phyloP scores from a whole-genome alignment of 352 stramenopile genomes.

The Phytopythium montanum region DNA sequence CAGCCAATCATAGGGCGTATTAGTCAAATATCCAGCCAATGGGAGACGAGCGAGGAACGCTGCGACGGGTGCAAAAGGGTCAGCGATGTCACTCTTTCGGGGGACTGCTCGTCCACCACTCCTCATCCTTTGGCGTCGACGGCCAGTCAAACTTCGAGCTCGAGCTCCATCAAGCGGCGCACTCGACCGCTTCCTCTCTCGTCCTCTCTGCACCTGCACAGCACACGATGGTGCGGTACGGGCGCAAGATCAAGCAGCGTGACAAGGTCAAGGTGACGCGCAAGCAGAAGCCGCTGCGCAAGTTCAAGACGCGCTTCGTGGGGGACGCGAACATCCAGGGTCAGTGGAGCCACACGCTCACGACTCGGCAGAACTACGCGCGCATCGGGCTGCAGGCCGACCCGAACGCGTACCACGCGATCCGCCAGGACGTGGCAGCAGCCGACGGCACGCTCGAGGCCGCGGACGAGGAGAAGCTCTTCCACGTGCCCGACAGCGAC shows the following conservation, averaged over 20 bases:
- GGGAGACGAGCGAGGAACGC: constrained; percentile 8
- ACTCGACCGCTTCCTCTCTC: not conserved
- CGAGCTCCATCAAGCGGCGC: not conserved
- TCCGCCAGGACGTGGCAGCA: constrained; percentile 41
- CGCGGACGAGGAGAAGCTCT: constrained; percentile 47
- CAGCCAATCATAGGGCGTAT: not conserved
- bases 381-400: constrained; percentile 64
- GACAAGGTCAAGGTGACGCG: constrained; percentile 60
- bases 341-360: constrained; percentile 79
- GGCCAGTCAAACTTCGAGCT: not conserved
- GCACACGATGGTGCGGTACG: constrained; percentile 34
- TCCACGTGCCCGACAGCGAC: constrained; percentile 76
- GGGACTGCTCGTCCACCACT: not conserved
- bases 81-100: not conserved
- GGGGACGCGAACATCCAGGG: constrained; percentile 65
- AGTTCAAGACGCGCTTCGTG: constrained; percentile 74
- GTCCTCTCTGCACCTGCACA: not conserved
- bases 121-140: not conserved
- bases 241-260: constrained; percentile 62
- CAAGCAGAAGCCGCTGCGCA: constrained; percentile 69
- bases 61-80: not conserved
- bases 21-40: constrained; percentile 11
- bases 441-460: constrained; percentile 51
- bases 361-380: constrained; percentile 78
- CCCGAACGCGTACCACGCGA: constrained; percentile 52